These are phyloP conservation scores for Neoboletus subvelutipes DNA, from an alignment of 768 basidiomycete genomes.

Conservation along the genomic window DNA sequence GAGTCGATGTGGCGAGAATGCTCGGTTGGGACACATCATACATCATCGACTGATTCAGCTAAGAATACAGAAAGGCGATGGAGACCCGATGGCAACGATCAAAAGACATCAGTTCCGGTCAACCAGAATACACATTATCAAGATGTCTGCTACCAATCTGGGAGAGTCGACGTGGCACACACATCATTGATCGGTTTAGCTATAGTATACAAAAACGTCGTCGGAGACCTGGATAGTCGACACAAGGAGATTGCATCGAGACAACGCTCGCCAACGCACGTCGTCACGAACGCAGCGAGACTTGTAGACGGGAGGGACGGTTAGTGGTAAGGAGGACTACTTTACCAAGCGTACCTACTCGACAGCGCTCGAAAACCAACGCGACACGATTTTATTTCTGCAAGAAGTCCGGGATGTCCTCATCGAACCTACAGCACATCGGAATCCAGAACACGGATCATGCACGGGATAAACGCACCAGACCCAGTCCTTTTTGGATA, in stretches of 20 bases:
- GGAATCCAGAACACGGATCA: too few species aligned
- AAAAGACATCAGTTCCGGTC: not conserved
- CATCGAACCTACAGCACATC: conserved; percentile 21
- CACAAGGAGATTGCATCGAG: not conserved
- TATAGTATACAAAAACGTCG: not conserved
- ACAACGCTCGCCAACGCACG: not conserved
- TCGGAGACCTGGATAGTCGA: not conserved
- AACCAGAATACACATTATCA: not conserved
- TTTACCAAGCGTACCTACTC: not conserved
- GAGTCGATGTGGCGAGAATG: not conserved
- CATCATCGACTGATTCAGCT: not conserved
- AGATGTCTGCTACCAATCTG: not conserved
- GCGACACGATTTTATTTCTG: not conserved
- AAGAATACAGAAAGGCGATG: not conserved
- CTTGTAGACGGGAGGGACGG: not conserved
- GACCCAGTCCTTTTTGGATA: conserved; percentile 16
- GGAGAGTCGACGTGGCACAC: not conserved
- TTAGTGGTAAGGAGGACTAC: not conserved
- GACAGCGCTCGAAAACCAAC: not conserved
- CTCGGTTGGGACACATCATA: not conserved
- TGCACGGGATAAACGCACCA: conserved; percentile 15
- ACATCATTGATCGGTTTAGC: not conserved
- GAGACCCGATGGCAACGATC: not conserved
- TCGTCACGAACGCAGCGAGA: too few species aligned
- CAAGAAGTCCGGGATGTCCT: conserved; percentile 17